Evolutionary conservation across 2,329 filamentous ascomycete species (phyloP).

Genomic region (Nemania diffusa): DNA sequence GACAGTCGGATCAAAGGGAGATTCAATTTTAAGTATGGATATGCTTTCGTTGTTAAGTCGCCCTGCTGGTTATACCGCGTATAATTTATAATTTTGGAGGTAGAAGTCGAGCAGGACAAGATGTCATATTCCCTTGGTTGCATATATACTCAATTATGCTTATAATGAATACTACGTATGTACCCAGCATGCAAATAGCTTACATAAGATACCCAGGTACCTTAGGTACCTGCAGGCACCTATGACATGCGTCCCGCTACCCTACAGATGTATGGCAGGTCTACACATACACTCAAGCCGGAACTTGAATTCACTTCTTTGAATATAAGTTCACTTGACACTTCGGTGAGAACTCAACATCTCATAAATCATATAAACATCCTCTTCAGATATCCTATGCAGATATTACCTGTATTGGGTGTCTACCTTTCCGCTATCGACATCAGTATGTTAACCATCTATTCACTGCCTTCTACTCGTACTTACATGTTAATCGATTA

Average conservation of each 20-base stretch:
- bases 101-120: neutral
- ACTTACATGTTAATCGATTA: neutral
- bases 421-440: neutral
- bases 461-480: neutral
- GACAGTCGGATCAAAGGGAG: neutral
- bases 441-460: no score
- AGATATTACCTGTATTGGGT: neutral
- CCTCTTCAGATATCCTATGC: neutral
- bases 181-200: no score
- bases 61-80: neutral
- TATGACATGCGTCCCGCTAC: neutral
- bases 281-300: neutral
- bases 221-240: neutral
- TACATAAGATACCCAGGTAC: no score
- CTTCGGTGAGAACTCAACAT: neutral
- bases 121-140: neutral
- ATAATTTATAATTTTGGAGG: neutral
- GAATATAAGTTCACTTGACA: neutral
- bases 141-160: neutral
- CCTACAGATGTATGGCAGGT: neutral
- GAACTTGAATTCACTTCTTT: neutral
- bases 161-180: no score
- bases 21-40: neutral
- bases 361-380: neutral
- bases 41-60: neutral